Evolutionary conservation across 2,329 filamentous ascomycete genomes (phyloP).

Genomic region (Curvularia sp.): DNA sequence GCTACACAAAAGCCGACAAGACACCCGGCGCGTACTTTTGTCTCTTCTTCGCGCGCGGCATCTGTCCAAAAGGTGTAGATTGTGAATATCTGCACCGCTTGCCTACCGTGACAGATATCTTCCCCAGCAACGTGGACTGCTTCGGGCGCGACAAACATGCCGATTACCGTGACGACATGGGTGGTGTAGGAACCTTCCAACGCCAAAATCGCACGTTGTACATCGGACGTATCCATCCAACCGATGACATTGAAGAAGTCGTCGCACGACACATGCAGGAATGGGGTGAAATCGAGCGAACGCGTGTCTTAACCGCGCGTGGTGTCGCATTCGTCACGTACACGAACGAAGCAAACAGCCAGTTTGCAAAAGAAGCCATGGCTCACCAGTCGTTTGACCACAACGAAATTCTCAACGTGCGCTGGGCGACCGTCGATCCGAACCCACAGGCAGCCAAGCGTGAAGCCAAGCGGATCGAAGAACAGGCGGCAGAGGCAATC

Average conservation of each 20-base stretch:
- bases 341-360: conserved; percentile 70
- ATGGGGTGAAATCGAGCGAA: conserved; percentile 91
- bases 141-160: conserved; percentile 92
- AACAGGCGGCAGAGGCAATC: conserved; percentile 95
- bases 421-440: conserved; percentile 96
- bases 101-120: conserved; percentile 85
- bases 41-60: conserved; percentile 83
- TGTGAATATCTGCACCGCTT: conserved; percentile 94
- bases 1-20: conserved; percentile 59
- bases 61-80: conserved; percentile 85
- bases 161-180: conserved; percentile 97
- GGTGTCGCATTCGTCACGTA: conserved; percentile 98
- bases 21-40: conserved; percentile 81
- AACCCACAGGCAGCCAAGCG: conserved; percentile 94
- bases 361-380: conserved; percentile 79
- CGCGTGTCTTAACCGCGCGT: conserved; percentile 83
- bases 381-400: conserved; percentile 91
- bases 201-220: conserved; percentile 94
- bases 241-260: conserved; percentile 95
- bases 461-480: conserved; percentile 86
- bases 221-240: conserved; percentile 90
- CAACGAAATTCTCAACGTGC: conserved; percentile 89
- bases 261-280: conserved; percentile 94
- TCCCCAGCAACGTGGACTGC: conserved; percentile 92
- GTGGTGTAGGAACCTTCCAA: conserved; percentile 92